Evolutionary conservation across 169 alveolate genomes (phyloP).

Genomic region (Plasmodium reichenowi): DNA sequence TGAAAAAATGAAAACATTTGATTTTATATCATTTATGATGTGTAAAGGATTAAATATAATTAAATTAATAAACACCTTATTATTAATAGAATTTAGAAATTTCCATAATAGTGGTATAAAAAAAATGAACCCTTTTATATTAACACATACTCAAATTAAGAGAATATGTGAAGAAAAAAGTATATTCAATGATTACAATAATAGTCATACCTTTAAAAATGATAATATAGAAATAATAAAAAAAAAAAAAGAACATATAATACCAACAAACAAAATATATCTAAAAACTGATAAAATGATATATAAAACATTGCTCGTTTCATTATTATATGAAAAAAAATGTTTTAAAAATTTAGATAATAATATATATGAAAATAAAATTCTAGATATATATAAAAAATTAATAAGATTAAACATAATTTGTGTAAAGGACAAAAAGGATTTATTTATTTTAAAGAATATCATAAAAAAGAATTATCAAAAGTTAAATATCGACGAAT

Average conservation of each 20-base stretch:
- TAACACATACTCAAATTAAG: background rate
- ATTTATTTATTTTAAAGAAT: slow-evolving; percentile 21
- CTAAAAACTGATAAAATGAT: slow-evolving; percentile 25
- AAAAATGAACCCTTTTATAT: background rate
- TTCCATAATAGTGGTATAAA: background rate
- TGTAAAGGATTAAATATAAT: slow-evolving; percentile 71
- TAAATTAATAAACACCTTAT: slow-evolving; percentile 53
- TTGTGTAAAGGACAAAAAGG: slow-evolving; percentile 29
- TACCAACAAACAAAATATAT: background rate
- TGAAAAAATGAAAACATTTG: slow-evolving; percentile 66
- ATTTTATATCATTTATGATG: slow-evolving; percentile 54
- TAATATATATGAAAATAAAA: slow-evolving; percentile 8
- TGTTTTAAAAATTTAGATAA: slow-evolving; percentile 14
- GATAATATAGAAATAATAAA: background rate
- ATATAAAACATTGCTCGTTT: slow-evolving; percentile 30
- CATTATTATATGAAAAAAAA: slow-evolving; percentile 66
- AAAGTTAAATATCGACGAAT: slow-evolving; percentile 8
- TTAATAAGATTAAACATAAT: slow-evolving; percentile 44
- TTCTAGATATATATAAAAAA: slow-evolving; percentile 62
- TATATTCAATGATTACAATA: background rate
- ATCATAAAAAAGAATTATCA: slow-evolving; percentile 48
- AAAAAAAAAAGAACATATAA: background rate
- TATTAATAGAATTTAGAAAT: slow-evolving; percentile 42
- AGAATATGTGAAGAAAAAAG: background rate
- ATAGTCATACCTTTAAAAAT: background rate